Conservation (phyloP, 495 filamentous ascomycete species). For the Penicillium samsonianum region DNA sequence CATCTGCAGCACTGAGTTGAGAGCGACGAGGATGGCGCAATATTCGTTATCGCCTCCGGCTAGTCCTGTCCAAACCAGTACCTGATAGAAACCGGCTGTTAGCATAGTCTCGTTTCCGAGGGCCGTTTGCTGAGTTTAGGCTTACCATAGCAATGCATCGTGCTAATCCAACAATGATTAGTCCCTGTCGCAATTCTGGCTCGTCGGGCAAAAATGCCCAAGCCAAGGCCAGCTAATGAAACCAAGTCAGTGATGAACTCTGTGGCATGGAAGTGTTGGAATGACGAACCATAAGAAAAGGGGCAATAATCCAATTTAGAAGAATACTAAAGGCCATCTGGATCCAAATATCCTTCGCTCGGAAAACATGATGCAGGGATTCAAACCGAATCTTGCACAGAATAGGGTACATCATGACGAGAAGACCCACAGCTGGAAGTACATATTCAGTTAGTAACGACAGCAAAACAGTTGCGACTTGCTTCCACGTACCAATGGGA, state of each 20-base stretch:
- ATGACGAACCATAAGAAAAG: conserved; percentile 74
- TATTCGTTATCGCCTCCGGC: conserved; percentile 81
- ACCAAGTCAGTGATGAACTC: conserved; percentile 5
- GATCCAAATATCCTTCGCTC: conserved; percentile 65
- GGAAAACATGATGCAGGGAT: conserved; percentile 68
- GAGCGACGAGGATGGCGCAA: conserved; percentile 85
- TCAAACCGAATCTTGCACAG: conserved; percentile 91
- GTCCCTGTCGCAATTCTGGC: conserved; percentile 63
- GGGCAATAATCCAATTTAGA: conserved; percentile 89
- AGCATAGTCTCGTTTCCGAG: conserved; percentile 3
- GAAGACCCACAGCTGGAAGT: conserved; percentile 66
- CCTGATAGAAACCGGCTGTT: conserved; percentile 37
- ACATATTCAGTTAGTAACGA: conserved; percentile 1
- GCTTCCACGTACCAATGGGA: conserved; percentile 66
- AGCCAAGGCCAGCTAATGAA: conserved; percentile 56
- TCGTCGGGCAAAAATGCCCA: conserved; percentile 84
- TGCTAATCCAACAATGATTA: conserved; percentile 76
- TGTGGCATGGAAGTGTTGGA: neutral
- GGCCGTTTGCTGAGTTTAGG: conserved; percentile 4
- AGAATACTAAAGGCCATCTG: conserved; percentile 78
- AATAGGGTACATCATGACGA: conserved; percentile 96
- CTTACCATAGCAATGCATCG: conserved; percentile 81
- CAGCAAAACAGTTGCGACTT: neutral
- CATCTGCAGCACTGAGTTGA: conserved; percentile 88
- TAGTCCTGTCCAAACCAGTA: conserved; percentile 75